Evolutionary conservation across 345 rosid species (phyloP).

Genomic region (Adansonia digitata): DNA sequence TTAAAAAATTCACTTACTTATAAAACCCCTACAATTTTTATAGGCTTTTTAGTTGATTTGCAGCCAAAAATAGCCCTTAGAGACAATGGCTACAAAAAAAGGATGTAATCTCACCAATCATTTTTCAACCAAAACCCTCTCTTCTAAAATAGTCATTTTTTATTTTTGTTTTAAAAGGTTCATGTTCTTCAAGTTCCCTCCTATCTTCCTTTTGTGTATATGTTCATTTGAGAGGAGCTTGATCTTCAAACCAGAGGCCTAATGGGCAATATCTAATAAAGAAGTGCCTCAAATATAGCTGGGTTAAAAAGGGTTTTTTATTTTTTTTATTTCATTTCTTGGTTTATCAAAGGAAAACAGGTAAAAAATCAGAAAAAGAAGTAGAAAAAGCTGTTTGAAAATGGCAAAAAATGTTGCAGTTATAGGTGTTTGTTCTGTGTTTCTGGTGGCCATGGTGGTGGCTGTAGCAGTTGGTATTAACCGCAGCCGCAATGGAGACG

Average conservation of each 20-base stretch:
- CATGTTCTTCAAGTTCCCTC: background rate
- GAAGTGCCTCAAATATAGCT: constrained; percentile 19
- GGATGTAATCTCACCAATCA: background rate
- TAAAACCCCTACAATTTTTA: no score
- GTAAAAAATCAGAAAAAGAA: background rate
- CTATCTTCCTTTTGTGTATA: background rate
- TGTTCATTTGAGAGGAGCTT: background rate
- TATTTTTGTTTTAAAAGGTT: background rate
- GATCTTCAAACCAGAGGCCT: constrained; percentile 15
- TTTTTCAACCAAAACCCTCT: background rate
- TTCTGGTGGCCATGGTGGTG: constrained; percentile 63
- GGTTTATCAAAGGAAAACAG: background rate
- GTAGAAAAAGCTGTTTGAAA: background rate
- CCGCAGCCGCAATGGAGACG: background rate
- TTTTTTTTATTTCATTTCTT: background rate
- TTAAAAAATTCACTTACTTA: no score
- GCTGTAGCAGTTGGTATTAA: constrained; percentile 39
- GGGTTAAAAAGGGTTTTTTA: background rate
- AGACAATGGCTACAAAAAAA: background rate
- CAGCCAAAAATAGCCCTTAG: background rate
- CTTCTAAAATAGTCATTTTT: background rate
- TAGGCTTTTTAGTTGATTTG: no score
- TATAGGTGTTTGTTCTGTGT: constrained; percentile 38
- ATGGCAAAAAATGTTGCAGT: constrained; percentile 39
- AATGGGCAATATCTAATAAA: constrained; percentile 18